phyloP scores from a whole-genome alignment of 805 yeast species.

The Ogataea methylovora region DNA sequence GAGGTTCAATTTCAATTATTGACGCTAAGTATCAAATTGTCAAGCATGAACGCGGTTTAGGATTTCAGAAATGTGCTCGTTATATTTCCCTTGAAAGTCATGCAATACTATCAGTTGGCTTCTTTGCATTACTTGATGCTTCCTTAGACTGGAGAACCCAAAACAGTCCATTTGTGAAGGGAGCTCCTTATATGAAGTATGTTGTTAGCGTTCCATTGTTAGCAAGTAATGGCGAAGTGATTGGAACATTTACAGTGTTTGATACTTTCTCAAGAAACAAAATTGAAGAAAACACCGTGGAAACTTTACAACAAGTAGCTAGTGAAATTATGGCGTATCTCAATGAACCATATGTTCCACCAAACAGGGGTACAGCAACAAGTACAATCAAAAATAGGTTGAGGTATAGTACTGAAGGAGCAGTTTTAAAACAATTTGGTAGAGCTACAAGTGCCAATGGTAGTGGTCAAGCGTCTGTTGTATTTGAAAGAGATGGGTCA shows the following conservation, averaged over 20 bases:
- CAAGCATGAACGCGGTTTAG: slow-evolving; percentile 41
- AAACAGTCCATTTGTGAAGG: slow-evolving; percentile 56
- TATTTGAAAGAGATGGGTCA: slow-evolving; percentile 58
- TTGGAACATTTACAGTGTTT: slow-evolving; percentile 56
- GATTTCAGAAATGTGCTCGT: slow-evolving; percentile 44
- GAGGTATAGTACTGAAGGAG: not conserved
- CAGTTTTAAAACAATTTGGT: slow-evolving; percentile 35
- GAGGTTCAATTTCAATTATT: slow-evolving; percentile 54
- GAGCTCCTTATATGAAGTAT: slow-evolving; percentile 50
- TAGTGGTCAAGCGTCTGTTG: slow-evolving; percentile 24
- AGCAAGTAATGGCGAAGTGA: slow-evolving; percentile 27
- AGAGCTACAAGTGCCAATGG: slow-evolving; percentile 46
- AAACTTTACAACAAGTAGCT: slow-evolving; percentile 30
- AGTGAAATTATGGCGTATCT: slow-evolving; percentile 35
- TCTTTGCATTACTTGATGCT: slow-evolving; percentile 52
- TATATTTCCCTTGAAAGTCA: slow-evolving; percentile 60
- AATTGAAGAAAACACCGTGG: slow-evolving; percentile 28
- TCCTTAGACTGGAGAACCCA: slow-evolving; percentile 63
- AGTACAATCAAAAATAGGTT: not conserved
- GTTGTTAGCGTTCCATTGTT: slow-evolving; percentile 59
- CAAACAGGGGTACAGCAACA: too few species aligned
- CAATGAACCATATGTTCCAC: too few species aligned
- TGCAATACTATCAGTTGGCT: slow-evolving; percentile 49
- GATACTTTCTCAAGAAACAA: slow-evolving; percentile 36
- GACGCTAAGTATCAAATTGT: slow-evolving; percentile 39